These are phyloP conservation scores for Phanerochaete sordida DNA, from an alignment of 768 basidiomycete species.

Conservation along the genomic window DNA sequence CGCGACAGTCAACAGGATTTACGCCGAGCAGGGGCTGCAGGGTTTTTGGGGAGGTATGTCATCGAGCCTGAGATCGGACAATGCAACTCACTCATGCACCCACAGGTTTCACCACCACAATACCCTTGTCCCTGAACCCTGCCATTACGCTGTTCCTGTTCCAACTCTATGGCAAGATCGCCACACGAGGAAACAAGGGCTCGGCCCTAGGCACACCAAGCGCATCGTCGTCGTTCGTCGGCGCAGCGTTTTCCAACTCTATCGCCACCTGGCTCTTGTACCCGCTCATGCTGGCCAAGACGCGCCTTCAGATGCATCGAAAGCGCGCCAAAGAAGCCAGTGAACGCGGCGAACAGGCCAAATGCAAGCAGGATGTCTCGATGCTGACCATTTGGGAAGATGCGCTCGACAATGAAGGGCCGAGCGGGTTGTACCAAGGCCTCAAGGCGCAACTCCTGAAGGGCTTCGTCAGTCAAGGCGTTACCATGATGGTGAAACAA, in stretches of 20 bases:
- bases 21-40: slow-evolving; percentile 41
- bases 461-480: slow-evolving; percentile 53
- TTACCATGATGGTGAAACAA: slow-evolving; percentile 58
- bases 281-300: slow-evolving; percentile 60
- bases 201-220: slow-evolving; percentile 31
- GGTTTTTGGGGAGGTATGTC: slow-evolving; percentile 56
- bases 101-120: slow-evolving; percentile 44
- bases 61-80: not conserved
- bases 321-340: slow-evolving; percentile 25
- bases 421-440: slow-evolving; percentile 46
- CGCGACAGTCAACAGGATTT: slow-evolving; percentile 33
- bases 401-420: slow-evolving; percentile 13
- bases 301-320: slow-evolving; percentile 41
- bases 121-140: slow-evolving; percentile 51
- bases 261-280: slow-evolving; percentile 48
- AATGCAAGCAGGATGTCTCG: not conserved
- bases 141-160: slow-evolving; percentile 55
- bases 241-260: slow-evolving; percentile 52
- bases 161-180: slow-evolving; percentile 43
- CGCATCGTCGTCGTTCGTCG: slow-evolving; percentile 45
- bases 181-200: slow-evolving; percentile 21
- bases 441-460: slow-evolving; percentile 48
- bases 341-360: slow-evolving; percentile 16
- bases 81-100: not conserved
- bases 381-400: slow-evolving; percentile 22